phyloP scores from a whole-genome alignment of 2,329 filamentous ascomycete genomes.

The Epichloe bromicola region DNA sequence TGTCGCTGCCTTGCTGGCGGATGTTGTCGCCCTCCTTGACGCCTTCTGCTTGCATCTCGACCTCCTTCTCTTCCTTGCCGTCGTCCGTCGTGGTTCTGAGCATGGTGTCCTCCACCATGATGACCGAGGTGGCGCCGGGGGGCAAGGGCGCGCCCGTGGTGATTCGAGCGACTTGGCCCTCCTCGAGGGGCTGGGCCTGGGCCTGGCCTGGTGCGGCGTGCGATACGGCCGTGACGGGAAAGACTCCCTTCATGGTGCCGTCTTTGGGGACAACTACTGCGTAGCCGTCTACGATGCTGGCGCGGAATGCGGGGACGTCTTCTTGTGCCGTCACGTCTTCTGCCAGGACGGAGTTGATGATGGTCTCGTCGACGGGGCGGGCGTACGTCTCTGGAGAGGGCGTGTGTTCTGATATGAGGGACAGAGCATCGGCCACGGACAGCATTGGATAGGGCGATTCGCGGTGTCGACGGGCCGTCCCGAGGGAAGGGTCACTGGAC shows the following conservation, averaged over 20 bases:
- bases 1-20: conserved; percentile 80
- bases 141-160: conserved; percentile 91
- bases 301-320: conserved; percentile 81
- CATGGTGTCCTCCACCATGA: conserved; percentile 85
- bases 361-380: conserved; percentile 45
- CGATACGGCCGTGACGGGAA: conserved; percentile 75
- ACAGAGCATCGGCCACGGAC: conserved; percentile 67
- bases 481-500: conserved; percentile 49
- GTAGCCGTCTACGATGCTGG: conserved; percentile 95
- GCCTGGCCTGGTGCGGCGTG: conserved; percentile 67
- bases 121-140: conserved; percentile 78
- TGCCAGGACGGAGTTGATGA: conserved; percentile 70
- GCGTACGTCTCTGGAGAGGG: conserved; percentile 46
- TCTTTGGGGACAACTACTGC: conserved; percentile 58
- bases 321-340: conserved; percentile 70
- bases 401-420: conserved; percentile 58
- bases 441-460: conserved; percentile 90
- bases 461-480: conserved; percentile 59
- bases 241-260: conserved; percentile 56
- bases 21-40: conserved; percentile 76
- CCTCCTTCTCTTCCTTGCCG: conserved; percentile 69
- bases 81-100: conserved; percentile 66
- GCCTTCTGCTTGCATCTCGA: conserved; percentile 71
- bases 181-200: conserved; percentile 46
- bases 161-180: conserved; percentile 74